phyloP scores from a whole-genome alignment of 1,139 yeast genomes.

The Taphrina wiesneri region DNA sequence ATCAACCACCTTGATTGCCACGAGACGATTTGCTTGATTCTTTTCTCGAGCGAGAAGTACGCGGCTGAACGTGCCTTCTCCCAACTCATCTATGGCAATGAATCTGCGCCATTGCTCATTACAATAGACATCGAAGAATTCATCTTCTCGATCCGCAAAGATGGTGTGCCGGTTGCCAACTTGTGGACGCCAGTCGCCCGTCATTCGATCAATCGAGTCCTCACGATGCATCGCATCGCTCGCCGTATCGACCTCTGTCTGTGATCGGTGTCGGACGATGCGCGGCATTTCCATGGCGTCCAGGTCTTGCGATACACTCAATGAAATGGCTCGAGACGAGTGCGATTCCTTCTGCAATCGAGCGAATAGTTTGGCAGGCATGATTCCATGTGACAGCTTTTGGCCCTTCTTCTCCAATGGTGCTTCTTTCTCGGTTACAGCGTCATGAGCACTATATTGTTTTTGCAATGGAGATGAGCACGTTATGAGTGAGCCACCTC shows the following conservation, averaged over 20 bases:
- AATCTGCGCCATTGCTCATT: not conserved
- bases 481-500: not conserved
- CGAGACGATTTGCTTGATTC: constrained; percentile 46
- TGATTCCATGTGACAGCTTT: not conserved
- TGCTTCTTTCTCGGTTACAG: not conserved
- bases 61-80: constrained; percentile 49
- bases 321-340: not conserved
- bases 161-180: not conserved
- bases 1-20: constrained; percentile 48
- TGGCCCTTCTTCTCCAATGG: not conserved
- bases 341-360: constrained; percentile 1
- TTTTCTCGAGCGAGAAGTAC: constrained; percentile 48
- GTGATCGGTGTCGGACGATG: constrained; percentile 13
- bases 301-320: constrained; percentile 2
- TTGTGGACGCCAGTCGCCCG: not conserved
- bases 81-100: constrained; percentile 41
- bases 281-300: constrained; percentile 13
- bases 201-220: not conserved
- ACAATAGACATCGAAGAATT: not conserved
- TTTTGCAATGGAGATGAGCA: not conserved
- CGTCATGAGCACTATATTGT: not conserved
- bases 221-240: not conserved
- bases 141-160: not conserved
- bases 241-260: not conserved
- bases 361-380: constrained; percentile 3